Evolutionary conservation across 164 flowering plant species (phyloP).

Genomic region (Cinnamomum chago): DNA sequence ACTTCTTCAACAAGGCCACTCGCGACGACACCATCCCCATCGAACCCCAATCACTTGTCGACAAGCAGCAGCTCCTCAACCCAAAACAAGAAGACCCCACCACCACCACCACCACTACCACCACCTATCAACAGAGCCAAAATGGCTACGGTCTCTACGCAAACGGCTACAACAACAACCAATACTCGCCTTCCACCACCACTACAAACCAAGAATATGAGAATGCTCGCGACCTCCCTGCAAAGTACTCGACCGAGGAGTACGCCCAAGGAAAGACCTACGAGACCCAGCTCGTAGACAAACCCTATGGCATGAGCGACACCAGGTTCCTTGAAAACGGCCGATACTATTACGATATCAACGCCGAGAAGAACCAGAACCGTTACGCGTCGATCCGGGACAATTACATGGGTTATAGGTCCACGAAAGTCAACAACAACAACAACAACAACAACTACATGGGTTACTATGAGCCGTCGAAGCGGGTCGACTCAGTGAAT

Average conservation of each 20-base stretch:
- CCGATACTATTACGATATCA: constrained; percentile 5
- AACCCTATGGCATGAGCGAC: constrained; percentile 15
- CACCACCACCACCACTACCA: constrained; percentile 26
- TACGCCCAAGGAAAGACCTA: background rate
- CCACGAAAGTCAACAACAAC: background rate
- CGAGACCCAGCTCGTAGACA: constrained; percentile 3
- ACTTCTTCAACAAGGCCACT: constrained; percentile 45
- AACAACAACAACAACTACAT: background rate
- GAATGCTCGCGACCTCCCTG: background rate
- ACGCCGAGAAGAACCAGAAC: constrained; percentile 3
- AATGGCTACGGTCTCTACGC: constrained; percentile 48
- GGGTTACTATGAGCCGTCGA: background rate
- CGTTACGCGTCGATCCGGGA: background rate
- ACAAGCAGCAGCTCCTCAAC: background rate
- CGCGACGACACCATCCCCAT: constrained; percentile 15
- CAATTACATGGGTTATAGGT: background rate
- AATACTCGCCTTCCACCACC: constrained; percentile 15
- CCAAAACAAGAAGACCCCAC: background rate
- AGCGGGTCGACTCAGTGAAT: background rate
- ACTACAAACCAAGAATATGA: background rate
- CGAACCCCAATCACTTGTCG: constrained; percentile 19
- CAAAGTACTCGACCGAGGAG: background rate
- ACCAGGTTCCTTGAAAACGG: constrained; percentile 3
- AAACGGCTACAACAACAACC: constrained; percentile 24
- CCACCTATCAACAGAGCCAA: constrained; percentile 15